Percentiles rank a stretch among this genome's conserved stretches.
Evolutionary conservation across 345 rosid genomes (phyloP).

Genomic region (Angophora floribunda): DNA sequence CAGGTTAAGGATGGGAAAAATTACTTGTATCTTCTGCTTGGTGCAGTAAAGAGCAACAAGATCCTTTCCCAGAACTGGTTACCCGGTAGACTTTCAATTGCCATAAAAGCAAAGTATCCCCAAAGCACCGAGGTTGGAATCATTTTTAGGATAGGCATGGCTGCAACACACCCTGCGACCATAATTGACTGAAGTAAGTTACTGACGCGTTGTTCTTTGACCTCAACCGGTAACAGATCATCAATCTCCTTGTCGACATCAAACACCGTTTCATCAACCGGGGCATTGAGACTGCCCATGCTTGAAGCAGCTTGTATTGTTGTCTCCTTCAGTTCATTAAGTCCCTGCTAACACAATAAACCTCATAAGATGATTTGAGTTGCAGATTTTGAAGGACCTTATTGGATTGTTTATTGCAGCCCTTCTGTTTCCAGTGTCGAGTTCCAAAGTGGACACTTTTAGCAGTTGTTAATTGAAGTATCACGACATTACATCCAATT

Average conservation of each 20-base stretch:
- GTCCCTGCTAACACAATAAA: constrained; percentile 22
- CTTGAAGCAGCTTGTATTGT: constrained; percentile 63
- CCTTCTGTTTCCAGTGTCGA: not conserved
- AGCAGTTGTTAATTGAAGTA: not conserved
- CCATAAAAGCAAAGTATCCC: constrained; percentile 92
- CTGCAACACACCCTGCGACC: constrained; percentile 82
- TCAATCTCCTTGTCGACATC: constrained; percentile 80
- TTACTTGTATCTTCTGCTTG: constrained; percentile 76
- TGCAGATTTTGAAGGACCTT: not conserved
- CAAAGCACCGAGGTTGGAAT: constrained; percentile 80
- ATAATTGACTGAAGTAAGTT: constrained; percentile 64
- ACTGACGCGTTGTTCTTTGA: constrained; percentile 72
- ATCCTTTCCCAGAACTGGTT: constrained; percentile 87
- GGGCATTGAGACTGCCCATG: constrained; percentile 51
- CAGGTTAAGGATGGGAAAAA: not conserved
- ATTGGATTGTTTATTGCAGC: not conserved
- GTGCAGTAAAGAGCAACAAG: constrained; percentile 64
- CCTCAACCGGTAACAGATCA: constrained; percentile 75
- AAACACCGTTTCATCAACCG: constrained; percentile 57
- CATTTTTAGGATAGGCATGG: constrained; percentile 75
- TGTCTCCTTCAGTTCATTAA: constrained; percentile 66
- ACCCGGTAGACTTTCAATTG: constrained; percentile 78
- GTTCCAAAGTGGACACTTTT: not conserved
- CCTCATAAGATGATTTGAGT: not conserved
- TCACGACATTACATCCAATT: not conserved